Evolutionary conservation across 306 rosid species (phyloP).

Genomic region (peach (Prunus persica)): Prunus_persica_NCBIv2 NC_034016.1:19012001-19012500

Average conservation of each 20-base stretch:
- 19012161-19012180: too few species aligned
- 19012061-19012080: too few species aligned
- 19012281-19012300: neutral
- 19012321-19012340: neutral
- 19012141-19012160: too few species aligned
- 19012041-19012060: too few species aligned
- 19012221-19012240: neutral
- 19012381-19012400: neutral
- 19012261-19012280: neutral
- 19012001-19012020: neutral
- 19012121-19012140: too few species aligned
- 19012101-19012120: too few species aligned
- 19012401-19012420: neutral
- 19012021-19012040: neutral
- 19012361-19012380: neutral
- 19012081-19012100: fast-evolving
- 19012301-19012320: too few species aligned
- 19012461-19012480: neutral
- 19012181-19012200: too few species aligned
- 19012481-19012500: neutral
- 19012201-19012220: neutral
- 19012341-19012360: neutral
- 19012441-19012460: neutral
- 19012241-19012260: neutral
- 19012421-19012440: neutral